A percentile compares a stretch with the other conserved stretches of the same genome.
Conservation (phyloP, 352 stramenopile genomes). For the Hyaloperonospora arabidopsidis region DNA sequence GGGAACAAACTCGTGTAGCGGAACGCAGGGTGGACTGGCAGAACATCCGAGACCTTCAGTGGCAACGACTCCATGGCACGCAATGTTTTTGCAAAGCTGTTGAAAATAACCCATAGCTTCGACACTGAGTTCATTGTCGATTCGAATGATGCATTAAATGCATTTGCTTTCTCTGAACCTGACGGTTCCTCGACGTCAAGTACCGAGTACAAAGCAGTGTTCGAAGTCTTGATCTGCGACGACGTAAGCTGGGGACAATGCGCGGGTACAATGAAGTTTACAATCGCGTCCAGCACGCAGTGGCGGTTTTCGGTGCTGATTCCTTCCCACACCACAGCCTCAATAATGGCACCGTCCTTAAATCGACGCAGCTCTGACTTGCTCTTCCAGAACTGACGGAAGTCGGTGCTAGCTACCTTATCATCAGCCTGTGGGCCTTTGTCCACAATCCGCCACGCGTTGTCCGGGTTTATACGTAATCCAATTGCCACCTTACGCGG, state of each 20-base stretch:
- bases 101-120: conserved; percentile 75
- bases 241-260: conserved; percentile 54
- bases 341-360: conserved; percentile 85
- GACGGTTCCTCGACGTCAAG: conserved; percentile 54
- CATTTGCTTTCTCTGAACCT: conserved; percentile 31
- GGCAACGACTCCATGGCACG: conserved; percentile 73
- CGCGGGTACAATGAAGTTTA: conserved; percentile 62
- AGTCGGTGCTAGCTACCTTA: conserved; percentile 49
- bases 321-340: conserved; percentile 85
- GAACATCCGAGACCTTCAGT: conserved; percentile 78
- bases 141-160: conserved; percentile 44
- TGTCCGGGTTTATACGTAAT: conserved; percentile 68
- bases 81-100: conserved; percentile 68
- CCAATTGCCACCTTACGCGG: conserved; percentile 66
- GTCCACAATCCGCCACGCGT: conserved; percentile 80
- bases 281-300: conserved; percentile 59
- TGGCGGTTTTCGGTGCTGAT: conserved; percentile 62
- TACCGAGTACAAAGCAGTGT: conserved; percentile 54
- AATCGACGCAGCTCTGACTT: conserved; percentile 87
- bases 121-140: conserved; percentile 70
- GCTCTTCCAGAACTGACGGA: conserved; percentile 84
- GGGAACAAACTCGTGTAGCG: conserved; percentile 84
- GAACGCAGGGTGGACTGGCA: conserved; percentile 72
- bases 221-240: conserved; percentile 64
- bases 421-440: conserved; percentile 85